Base-by-base conservation (phyloP, 2,329 filamentous ascomycete species). In the Hymenoscyphus repandus region DNA sequence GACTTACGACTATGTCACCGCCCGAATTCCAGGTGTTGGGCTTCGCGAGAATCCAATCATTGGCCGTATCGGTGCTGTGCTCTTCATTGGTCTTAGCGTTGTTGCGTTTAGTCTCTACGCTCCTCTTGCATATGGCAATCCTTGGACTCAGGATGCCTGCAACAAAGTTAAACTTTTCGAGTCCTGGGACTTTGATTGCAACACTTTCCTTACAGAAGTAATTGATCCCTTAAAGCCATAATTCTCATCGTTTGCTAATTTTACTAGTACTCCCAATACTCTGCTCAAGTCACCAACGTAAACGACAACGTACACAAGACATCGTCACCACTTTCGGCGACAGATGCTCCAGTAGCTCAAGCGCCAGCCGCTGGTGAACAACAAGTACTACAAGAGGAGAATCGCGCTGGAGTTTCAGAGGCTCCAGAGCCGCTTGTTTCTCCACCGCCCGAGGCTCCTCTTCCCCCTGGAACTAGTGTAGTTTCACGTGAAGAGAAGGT, bases 131-230 rank as follows among this genome's bases (percentile, higher is more conserved):
- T 99, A 99, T 65, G 93, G 93, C 55, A 96, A 95, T 67, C 76
- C 83, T 46, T 99, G 93, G 93, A 99, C 92, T 46, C 88, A 90
- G 74, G 74, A 78, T 52, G 86, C 93, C 64, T 99, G 93, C 77
- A 84, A 82, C 60, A 83, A 82, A 50, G 85, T 93, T 55, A 97
- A 97, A 76, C 75, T 99, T 11, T 85, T 97, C 66, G 75, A 79
- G 52, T 85, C 83, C 1, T 99, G 93, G 93, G 93, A 99, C 68
- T 99, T 92, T 80, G 93, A 99, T 70, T 99, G 93, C 79, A 96
- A 95, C 70, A 91, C 81, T 53, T 99, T 99, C 75, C 76, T 86
- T 62, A 84, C 85, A 58, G 83, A 83, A 66, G 91, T 96, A 83
- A 88, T 88, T 85, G 38, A 68, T 51, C 65, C 69, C 15, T 17